Conservation (phyloP, 306 rosid genomes). For the Castanea sativa region DNA sequence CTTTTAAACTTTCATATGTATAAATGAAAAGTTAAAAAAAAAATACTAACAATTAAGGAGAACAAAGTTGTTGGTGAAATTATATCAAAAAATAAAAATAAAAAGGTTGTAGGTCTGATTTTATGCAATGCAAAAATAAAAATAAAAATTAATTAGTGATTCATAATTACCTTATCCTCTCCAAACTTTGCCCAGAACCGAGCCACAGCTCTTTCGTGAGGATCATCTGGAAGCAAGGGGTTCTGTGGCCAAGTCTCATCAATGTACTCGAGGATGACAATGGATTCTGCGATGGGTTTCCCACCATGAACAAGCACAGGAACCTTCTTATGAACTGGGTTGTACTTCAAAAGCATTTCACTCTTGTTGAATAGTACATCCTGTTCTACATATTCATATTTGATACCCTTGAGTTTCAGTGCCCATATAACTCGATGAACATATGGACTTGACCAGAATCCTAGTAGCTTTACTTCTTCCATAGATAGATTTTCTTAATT, state of each 20-base stretch:
- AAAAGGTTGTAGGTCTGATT: no score
- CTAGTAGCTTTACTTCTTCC: conserved; percentile 51
- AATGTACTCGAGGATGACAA: conserved; percentile 46
- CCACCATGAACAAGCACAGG: conserved; percentile 52
- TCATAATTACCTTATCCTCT: conserved; percentile 30
- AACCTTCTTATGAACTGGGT: conserved; percentile 46
- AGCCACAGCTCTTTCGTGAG: conserved; percentile 30
- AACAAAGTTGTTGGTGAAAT: no score
- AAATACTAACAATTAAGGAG: no score
- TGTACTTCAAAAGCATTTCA: conserved; percentile 30
- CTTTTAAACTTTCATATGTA: no score
- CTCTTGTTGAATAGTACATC: conserved; percentile 39
- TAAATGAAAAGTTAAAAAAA: no score
- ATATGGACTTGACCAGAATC: conserved; percentile 43
- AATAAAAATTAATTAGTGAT: no score
- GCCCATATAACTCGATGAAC: conserved; percentile 47
- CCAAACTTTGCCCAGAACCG: conserved; percentile 34
- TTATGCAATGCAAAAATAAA: no score
- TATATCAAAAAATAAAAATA: no score
- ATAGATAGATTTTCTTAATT: conserved; percentile 3
- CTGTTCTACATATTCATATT: conserved; percentile 43
- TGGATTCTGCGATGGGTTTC: conserved; percentile 42
- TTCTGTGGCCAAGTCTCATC: conserved; percentile 39
- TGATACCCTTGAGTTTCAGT: conserved; percentile 43
- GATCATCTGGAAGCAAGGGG: conserved; percentile 31